Evolutionary conservation across 2,329 filamentous ascomycete species (phyloP).

Genomic region (Colletotrichum sublineola): DNA sequence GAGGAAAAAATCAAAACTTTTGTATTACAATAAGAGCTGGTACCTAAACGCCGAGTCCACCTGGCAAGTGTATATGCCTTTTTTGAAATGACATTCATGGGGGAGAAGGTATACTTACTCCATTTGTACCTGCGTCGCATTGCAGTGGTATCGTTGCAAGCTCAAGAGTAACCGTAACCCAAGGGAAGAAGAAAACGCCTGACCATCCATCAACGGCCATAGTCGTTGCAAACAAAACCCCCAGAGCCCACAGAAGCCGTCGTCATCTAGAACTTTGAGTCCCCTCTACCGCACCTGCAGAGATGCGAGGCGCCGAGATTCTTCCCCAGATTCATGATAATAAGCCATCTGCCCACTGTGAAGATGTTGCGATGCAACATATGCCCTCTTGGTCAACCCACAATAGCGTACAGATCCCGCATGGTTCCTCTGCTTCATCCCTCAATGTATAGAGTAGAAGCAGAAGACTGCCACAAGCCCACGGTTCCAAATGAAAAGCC

Average conservation of each 20-base stretch:
- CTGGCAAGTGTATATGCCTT: conserved; percentile 20
- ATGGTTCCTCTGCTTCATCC: conserved; percentile 18
- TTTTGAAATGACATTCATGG: conserved; percentile 36
- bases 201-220: conserved; percentile 37
- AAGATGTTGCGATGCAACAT: conserved; percentile 44
- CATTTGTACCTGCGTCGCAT: conserved; percentile 28
- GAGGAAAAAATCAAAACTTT: conserved; percentile 36
- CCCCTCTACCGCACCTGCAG: conserved; percentile 47
- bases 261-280: conserved; percentile 49
- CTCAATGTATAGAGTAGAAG: conserved; percentile 23
- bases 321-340: conserved; percentile 49
- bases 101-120: conserved; percentile 44
- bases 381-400: conserved; percentile 49
- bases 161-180: conserved; percentile 37
- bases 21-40: conserved; percentile 33
- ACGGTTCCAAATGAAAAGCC: conserved; percentile 58
- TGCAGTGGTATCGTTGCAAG: conserved; percentile 41
- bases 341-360: conserved; percentile 45
- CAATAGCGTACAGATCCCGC: conserved; percentile 42
- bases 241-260: conserved; percentile 49
- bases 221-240: conserved; percentile 34
- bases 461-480: conserved; percentile 48
- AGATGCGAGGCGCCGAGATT: conserved; percentile 46
- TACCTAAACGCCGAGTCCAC: conserved; percentile 37
- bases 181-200: conserved; percentile 39